Evolutionary conservation across 208 protist genomes (phyloP).

Genomic region (Leishmania tropica): DNA sequence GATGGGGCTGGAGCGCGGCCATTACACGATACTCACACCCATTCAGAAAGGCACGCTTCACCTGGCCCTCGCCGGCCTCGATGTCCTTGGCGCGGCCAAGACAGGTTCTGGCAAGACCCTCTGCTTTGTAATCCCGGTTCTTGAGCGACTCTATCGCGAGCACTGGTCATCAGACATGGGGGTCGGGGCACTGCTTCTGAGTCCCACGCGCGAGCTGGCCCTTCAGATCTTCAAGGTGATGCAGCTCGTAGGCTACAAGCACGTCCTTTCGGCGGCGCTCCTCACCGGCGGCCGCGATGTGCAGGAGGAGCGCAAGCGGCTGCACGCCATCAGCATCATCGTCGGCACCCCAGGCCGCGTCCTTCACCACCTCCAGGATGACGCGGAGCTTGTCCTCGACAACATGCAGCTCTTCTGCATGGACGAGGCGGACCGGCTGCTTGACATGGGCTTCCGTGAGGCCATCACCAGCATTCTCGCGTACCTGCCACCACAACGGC

Average conservation of each 20-base stretch:
- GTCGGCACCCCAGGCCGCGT: conserved; percentile 98
- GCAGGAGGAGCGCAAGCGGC: conserved; percentile 91
- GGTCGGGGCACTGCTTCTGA: conserved; percentile 97
- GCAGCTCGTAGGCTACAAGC: conserved; percentile 91
- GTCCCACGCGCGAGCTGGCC: conserved; percentile 98
- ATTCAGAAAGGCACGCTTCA: conserved; percentile 97
- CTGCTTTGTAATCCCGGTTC: conserved; percentile 97
- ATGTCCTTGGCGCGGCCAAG: conserved; percentile 98
- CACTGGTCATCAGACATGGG: conserved; percentile 93
- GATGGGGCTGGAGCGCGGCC: conserved; percentile 89
- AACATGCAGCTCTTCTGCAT: conserved; percentile 98
- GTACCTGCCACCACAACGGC: conserved; percentile 86
- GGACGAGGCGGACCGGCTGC: conserved; percentile 98
- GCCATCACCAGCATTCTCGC: conserved; percentile 94
- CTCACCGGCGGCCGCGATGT: conserved; percentile 99
- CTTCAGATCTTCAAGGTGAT: conserved; percentile 99
- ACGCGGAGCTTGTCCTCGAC: conserved; percentile 83
- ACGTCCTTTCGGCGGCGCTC: conserved; percentile 95
- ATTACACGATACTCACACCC: conserved; percentile 95
- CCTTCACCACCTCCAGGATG: conserved; percentile 99
- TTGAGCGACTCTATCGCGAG: conserved; percentile 94
- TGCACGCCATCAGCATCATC: conserved; percentile 97
- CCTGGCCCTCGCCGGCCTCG: conserved; percentile 94
- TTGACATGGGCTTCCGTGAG: conserved; percentile 98
- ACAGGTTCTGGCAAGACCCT: conserved; percentile 99